A percentile compares a stretch with the other conserved stretches of the same genome.
These are phyloP conservation scores for Paspalum vaginatum DNA, from an alignment of 176 grass and related monocot genomes.

Conservation along the genomic window DNA sequence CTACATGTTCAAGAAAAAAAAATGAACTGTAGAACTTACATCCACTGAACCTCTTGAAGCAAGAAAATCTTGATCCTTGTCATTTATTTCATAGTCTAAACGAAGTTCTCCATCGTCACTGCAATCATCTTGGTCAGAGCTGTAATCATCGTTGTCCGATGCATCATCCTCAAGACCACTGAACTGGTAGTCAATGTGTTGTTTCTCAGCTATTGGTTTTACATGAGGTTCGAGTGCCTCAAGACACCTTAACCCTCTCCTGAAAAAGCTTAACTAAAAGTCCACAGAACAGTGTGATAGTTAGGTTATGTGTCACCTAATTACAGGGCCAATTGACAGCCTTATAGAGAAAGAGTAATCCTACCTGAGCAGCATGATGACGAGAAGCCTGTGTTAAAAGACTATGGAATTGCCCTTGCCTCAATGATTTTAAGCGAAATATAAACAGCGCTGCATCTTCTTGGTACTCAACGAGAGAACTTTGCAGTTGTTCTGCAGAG, in stretches of 20 bases:
- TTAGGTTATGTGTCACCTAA: constrained; percentile 34
- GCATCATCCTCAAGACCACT: constrained; percentile 70
- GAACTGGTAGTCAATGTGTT: constrained; percentile 85
- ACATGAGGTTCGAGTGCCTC: constrained; percentile 83
- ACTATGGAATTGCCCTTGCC: constrained; percentile 91
- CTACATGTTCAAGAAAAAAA: no score
- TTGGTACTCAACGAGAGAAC: constrained; percentile 66
- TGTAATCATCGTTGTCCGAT: constrained; percentile 55
- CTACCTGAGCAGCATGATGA: constrained; percentile 92
- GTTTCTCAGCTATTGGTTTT: constrained; percentile 71
- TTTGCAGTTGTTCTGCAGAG: constrained; percentile 63
- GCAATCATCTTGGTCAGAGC: constrained; percentile 50
- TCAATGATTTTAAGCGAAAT: constrained; percentile 89
- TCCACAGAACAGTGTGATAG: constrained; percentile 18
- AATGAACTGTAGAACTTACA: constrained; percentile 48
- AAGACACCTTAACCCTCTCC: constrained; percentile 78
- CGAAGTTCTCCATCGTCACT: constrained; percentile 70
- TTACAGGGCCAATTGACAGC: constrained; percentile 25
- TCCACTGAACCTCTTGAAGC: constrained; percentile 67
- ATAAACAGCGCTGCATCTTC: constrained; percentile 77
- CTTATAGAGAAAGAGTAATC: constrained; percentile 3
- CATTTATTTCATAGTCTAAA: constrained; percentile 71
- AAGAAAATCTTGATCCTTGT: constrained; percentile 50
- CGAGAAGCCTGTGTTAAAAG: constrained; percentile 86
- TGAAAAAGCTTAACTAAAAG: constrained; percentile 79